These are phyloP conservation scores for Ruellia speciosa DNA, from an alignment of 305 asterid genomes.

Conservation along the genomic window DNA sequence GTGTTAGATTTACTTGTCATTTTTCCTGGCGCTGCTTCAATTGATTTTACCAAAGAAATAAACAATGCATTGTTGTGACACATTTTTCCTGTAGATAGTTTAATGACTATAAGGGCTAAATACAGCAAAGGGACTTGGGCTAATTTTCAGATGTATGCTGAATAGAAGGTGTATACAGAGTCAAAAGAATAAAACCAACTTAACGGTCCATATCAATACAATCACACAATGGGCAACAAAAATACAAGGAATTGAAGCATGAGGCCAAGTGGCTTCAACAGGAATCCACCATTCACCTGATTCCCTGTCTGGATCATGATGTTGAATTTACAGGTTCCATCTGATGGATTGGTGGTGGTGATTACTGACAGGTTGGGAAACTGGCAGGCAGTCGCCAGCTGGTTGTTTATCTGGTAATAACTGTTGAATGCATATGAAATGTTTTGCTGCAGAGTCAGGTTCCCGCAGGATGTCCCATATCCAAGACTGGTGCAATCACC, in stretches of 20 bases:
- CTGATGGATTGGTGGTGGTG: conserved; percentile 57
- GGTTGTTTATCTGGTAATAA: conserved; percentile 43
- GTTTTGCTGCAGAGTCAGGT: conserved; percentile 31
- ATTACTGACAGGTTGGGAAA: conserved; percentile 63
- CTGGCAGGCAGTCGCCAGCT: conserved; percentile 47
- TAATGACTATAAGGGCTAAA: too few relatives aligned
- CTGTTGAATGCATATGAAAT: conserved; percentile 46
- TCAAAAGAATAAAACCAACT: conserved; percentile 22
- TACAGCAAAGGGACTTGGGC: background rate
- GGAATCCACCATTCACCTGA: conserved; percentile 25
- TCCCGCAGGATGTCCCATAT: conserved; percentile 37
- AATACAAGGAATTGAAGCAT: conserved; percentile 31
- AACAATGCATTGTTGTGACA: too few relatives aligned
- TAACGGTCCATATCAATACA: conserved; percentile 9
- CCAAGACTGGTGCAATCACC: conserved; percentile 52
- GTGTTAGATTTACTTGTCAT: too few relatives aligned
- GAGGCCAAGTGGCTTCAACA: conserved; percentile 23
- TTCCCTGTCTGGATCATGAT: conserved; percentile 48
- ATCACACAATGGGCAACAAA: conserved; percentile 24
- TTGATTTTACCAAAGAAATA: too few relatives aligned
- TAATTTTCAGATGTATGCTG: conserved; percentile 8
- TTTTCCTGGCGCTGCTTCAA: too few relatives aligned
- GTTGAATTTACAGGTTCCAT: conserved; percentile 49
- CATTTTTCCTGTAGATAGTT: too few relatives aligned
- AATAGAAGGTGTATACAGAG: conserved; percentile 12